Base-by-base conservation (phyloP, 2,329 filamentous ascomycete genomes). In the Colletotrichum tabaci region DNA sequence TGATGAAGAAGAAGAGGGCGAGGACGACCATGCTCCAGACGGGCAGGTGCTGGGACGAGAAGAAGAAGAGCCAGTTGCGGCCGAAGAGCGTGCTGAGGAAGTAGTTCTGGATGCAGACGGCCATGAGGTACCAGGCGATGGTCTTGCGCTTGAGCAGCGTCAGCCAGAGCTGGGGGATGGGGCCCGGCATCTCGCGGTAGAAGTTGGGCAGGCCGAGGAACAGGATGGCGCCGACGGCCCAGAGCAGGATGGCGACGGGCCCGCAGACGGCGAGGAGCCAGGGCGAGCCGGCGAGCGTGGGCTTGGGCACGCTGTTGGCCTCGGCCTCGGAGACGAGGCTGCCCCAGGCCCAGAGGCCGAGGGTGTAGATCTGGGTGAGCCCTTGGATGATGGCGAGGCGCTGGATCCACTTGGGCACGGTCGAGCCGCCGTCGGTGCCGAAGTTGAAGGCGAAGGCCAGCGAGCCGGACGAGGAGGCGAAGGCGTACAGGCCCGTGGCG, bases 401-500 rank as follows among this genome's bases (percentile, higher is more conserved):
- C 81, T 90, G 91, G 30, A 90, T 89, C 90, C 90, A 92, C 46
- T 88, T 85, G 77, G 88, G 89, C 49, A 91, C 87, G 12, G 90
- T 88, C 2, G 87, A 86, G 61, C 89, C 89, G 50, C 87, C 88
- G 82, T 91, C 89, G 74, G 88, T 88, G 66, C 90, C 90, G 75
- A 92, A 92, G 79, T 92, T 92, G 63, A 92, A 85, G 3, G 90
- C 87, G 76, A 93, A 93, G 82, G 89, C 91, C 66, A 93, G 84
- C 0, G 88, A 89, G 7, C 91, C 91, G 49, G 87, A 89, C 10
- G 89, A 86, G 3, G 90, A 91, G 3, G 90, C 91, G 6, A 87
- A 83, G 2, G 90, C 88, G 77, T 93, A 93, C 35, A 90, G 76
- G 4, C 84, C 90, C 2, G 89, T 90, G 9, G 88, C 91, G 4